Evolutionary conservation across 139 green algal species (phyloP).

Genomic region (Volvox africanus): DNA sequence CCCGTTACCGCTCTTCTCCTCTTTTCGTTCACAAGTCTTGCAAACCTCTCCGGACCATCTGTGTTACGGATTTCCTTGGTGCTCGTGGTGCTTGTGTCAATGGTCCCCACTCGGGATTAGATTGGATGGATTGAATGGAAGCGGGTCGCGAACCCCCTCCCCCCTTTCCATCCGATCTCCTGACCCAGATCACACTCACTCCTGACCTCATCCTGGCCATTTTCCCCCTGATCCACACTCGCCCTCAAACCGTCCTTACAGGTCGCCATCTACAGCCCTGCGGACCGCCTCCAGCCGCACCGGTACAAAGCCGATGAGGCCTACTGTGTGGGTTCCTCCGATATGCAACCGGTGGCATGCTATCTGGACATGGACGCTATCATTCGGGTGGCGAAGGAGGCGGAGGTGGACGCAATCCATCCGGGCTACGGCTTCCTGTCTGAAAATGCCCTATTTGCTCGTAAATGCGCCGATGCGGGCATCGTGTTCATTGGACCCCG

Average conservation of each 20-base stretch:
- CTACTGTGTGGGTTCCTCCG: conserved; percentile 78
- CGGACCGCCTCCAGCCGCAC: conserved; percentile 90
- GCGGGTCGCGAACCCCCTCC: background rate
- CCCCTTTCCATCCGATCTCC: background rate
- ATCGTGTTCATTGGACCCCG: conserved; percentile 92
- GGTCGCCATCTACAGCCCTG: conserved; percentile 92
- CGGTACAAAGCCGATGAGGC: conserved; percentile 96
- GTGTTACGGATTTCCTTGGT: no score
- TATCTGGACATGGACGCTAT: conserved; percentile 90
- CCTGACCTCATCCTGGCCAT: background rate
- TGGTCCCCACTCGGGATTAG: no score
- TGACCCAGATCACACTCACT: background rate
- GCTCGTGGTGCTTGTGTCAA: no score
- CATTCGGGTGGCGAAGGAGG: conserved; percentile 84
- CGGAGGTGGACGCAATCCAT: conserved; percentile 92
- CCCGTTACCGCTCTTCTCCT: no score
- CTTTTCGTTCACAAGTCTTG: no score
- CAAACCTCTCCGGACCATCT: no score
- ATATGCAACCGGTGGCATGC: conserved; percentile 82
- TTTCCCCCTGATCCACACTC: background rate
- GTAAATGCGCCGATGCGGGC: conserved; percentile 86
- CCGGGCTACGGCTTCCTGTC: conserved; percentile 92
- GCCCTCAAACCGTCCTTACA: background rate
- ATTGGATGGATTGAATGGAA: no score
- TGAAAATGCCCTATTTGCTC: conserved; percentile 91